A percentile compares a stretch with the other conserved stretches of the same genome.
These are phyloP conservation scores for Ophiostoma tasmaniense DNA, from an alignment of 2,329 filamentous ascomycete species.

Conservation along the genomic window DNA sequence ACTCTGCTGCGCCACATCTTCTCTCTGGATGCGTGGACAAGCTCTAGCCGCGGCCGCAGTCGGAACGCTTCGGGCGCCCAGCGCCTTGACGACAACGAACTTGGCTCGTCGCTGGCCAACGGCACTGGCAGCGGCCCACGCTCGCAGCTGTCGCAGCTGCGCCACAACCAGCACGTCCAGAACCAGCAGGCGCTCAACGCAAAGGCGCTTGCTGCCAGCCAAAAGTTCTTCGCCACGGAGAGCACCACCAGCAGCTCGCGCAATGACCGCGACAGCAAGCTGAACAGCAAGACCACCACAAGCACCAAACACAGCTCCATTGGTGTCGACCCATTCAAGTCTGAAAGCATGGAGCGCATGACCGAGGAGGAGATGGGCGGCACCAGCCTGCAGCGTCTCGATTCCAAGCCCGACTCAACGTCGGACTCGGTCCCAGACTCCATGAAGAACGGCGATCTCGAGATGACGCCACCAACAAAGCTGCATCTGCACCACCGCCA, in stretches of 20 bases:
- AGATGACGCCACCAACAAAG: not conserved
- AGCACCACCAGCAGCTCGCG: not conserved
- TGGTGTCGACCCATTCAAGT: conserved; percentile 7
- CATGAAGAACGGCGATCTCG: not conserved
- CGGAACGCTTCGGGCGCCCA: conserved; percentile 13
- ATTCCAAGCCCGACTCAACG: not conserved
- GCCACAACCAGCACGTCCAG: conserved; percentile 1
- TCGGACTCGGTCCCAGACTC: not conserved
- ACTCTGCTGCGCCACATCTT: conserved; percentile 42
- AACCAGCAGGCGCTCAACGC: conserved; percentile 2
- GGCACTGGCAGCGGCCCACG: not conserved
- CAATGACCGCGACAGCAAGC: not conserved
- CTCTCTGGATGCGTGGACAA: conserved; percentile 21
- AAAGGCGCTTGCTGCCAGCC: not conserved
- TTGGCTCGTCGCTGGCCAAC: not conserved
- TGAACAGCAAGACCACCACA: not conserved
- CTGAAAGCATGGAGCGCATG: conserved; percentile 18
- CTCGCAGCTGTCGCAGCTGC: conserved; percentile 1
- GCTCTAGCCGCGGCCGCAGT: conserved; percentile 10
- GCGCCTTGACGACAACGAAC: conserved; percentile 12
- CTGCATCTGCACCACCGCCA: not conserved
- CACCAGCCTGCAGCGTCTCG: conserved; percentile 4
- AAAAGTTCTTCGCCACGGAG: not conserved
- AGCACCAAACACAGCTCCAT: conserved; percentile 1
- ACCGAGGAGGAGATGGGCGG: conserved; percentile 3